Evolutionary conservation across 1,284 basidiomycete genomes (phyloP).

Genomic region (Ceratobasidium theobromae): DNA sequence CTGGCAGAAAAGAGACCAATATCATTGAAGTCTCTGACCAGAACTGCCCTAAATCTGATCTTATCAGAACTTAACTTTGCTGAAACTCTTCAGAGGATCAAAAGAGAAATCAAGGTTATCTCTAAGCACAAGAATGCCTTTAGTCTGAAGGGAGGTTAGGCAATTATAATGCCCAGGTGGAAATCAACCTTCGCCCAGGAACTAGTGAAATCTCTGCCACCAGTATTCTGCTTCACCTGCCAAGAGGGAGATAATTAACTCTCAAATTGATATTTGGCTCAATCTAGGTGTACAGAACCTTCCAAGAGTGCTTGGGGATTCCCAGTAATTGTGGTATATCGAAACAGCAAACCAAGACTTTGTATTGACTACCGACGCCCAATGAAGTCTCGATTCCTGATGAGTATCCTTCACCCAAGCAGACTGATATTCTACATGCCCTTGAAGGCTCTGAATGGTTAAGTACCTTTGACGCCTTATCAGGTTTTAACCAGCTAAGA

Average conservation of each 20-base stretch:
- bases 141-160: conserved; percentile 41
- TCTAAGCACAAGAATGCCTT: conserved; percentile 38
- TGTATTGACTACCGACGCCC: conserved; percentile 44
- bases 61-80: too few species aligned
- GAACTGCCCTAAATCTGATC: too few species aligned
- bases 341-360: conserved; percentile 42
- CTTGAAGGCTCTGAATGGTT: conserved; percentile 44
- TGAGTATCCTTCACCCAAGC: conserved; percentile 48
- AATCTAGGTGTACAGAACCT: conserved; percentile 43
- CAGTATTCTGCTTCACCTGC: conserved; percentile 42
- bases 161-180: conserved; percentile 34
- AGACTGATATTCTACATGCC: conserved; percentile 45
- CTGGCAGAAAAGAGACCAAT: too few species aligned
- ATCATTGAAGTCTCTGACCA: too few species aligned
- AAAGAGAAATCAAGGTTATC: too few species aligned
- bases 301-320: conserved; percentile 44
- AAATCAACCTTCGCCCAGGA: conserved; percentile 34
- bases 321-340: conserved; percentile 43
- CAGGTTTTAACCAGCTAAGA: conserved; percentile 48
- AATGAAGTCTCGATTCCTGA: conserved; percentile 45
- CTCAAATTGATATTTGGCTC: conserved; percentile 43
- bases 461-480: conserved; percentile 45
- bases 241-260: conserved; percentile 43
- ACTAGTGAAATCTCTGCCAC: conserved; percentile 40
- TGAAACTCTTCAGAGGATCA: too few species aligned